Base-by-base conservation (phyloP, 352 stramenopile genomes). In the Halophytophthora batemanensis region DNA sequence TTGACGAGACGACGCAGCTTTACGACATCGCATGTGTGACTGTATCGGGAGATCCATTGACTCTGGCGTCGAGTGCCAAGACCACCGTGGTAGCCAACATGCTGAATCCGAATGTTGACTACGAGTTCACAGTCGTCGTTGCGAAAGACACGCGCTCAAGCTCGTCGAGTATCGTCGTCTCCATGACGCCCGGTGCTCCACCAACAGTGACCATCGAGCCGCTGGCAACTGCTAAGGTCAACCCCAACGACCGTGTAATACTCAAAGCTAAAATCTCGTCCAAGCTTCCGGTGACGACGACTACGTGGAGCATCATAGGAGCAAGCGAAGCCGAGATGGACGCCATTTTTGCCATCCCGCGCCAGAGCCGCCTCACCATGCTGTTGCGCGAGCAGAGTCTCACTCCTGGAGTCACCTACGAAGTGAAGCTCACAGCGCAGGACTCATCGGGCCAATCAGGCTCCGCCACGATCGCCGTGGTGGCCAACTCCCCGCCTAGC, bases 131-230 rank as follows among this genome's bases (percentile, higher is more conserved):
- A 11, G 67, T 69, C 8, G 66, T 41, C 0, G 58, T 64, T 7
- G 53, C 55, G 17, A 86, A 89, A 38, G 69, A 74, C 17, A 66
- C 64, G 18, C 66, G 76, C 6, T 61, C 42, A 0, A 74, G 61
- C 5, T 59, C 41, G 2, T 40, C 71, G 0, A 78, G 69, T 0
- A 60, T 77, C 2, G 56, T 79, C 18, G 75, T 82, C 45, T 66
- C 69, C 10, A 55, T 83, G 33, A 71, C 66, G 6, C 63, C 65
- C 28, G 78, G 78, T 2, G 82, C 71, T 0, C 75, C 70, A 12
- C 78, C 78, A 15, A 61, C 53, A 15, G 74, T 82, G 4, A 74
- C 71, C 1, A 87, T 89, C 25, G 74, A 82, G 10, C 51, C 73
- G 3, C 43, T 89, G 1, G 35, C 39, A 0, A 54, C 47, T 1